phyloP scores from a whole-genome alignment of 139 green algal species.

The Microglena sp. region DNA sequence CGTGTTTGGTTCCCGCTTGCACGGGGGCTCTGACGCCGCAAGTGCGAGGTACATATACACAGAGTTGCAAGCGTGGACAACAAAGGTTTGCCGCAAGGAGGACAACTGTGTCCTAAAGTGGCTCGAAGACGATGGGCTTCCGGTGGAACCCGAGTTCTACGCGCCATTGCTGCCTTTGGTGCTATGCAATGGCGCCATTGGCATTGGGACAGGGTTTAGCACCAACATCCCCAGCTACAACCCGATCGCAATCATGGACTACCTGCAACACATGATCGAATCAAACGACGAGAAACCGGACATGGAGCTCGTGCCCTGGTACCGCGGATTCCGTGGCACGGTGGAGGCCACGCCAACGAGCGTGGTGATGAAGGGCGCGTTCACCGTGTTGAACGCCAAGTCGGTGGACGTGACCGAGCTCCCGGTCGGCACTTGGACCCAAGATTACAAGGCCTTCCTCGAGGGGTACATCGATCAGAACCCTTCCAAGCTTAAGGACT shows the following conservation, averaged over 20 bases:
- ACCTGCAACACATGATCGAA: neutral
- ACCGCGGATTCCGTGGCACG: slow-evolving; percentile 4
- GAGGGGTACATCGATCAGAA: neutral
- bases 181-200: neutral
- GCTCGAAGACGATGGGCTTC: slow-evolving; percentile 4
- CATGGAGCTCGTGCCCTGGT: neutral
- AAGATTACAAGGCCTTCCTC: slow-evolving; percentile 11
- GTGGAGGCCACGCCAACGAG: slow-evolving; percentile 1
- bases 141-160: slow-evolving; percentile 6
- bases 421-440: slow-evolving; percentile 8
- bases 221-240: neutral
- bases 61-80: neutral
- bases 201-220: slow-evolving; percentile 2
- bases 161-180: neutral
- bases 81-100: neutral
- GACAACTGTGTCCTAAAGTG: neutral
- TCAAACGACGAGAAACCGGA: neutral
- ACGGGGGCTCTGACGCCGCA: neutral
- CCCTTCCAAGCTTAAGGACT: no score
- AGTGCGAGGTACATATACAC: slow-evolving; percentile 6
- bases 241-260: neutral
- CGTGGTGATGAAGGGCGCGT: neutral
- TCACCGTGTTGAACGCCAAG: neutral
- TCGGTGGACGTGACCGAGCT: slow-evolving; percentile 8
- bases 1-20: neutral